phyloP scores from a whole-genome alignment of 306 rosid genomes.

The Pueraria montana region DNA sequence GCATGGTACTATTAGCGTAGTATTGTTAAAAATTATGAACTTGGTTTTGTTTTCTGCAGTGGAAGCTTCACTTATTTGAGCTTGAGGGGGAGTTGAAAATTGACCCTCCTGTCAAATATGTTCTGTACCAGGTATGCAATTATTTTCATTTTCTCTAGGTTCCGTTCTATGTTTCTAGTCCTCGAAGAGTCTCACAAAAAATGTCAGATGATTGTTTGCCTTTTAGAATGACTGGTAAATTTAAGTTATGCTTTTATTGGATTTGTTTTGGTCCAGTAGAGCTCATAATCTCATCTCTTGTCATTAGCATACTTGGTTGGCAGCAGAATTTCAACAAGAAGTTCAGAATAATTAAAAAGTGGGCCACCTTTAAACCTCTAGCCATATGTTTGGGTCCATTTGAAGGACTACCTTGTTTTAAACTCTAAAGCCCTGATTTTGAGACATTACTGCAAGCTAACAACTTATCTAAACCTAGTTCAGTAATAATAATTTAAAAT shows the following conservation, averaged over 20 bases:
- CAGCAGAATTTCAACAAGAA: conserved; percentile 4
- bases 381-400: background rate
- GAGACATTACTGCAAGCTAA: background rate
- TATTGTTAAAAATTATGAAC: conserved; percentile 20
- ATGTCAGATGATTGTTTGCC: background rate
- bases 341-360: conserved; percentile 9
- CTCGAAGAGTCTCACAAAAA: background rate
- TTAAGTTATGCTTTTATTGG: conserved; percentile 5
- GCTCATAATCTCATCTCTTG: background rate
- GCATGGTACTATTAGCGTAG: background rate
- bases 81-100: conserved; percentile 87
- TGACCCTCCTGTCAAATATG: conserved; percentile 85
- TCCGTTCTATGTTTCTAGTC: conserved; percentile 31
- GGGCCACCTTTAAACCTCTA: conserved; percentile 6
- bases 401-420: background rate
- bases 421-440: background rate
- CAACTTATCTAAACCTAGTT: background rate
- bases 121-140: conserved; percentile 76
- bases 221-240: conserved; percentile 4
- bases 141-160: conserved; percentile 13
- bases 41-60: conserved; percentile 58
- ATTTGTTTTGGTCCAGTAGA: conserved; percentile 9
- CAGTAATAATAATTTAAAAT: conserved; percentile 2
- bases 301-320: background rate
- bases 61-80: conserved; percentile 99